Evolutionary conservation across 352 stramenopile species (phyloP), one percentile per base, ranked within the genome.

Genomic region (Phytophthora fragariaefolia): DNA sequence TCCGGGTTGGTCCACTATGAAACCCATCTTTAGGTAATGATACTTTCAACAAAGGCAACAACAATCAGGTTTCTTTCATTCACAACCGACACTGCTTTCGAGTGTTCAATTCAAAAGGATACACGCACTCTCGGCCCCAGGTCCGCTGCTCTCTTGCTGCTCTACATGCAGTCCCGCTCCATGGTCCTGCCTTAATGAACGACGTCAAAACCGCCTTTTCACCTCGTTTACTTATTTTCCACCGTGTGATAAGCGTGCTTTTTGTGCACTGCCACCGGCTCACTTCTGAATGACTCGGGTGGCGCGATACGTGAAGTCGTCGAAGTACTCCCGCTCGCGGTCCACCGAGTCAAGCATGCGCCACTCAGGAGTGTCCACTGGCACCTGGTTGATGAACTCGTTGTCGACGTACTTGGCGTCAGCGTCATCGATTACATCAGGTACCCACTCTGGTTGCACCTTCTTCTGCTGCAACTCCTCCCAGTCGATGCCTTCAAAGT

Each of bases 341-440:
- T 96, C 88, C 36, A 96, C 88, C 27, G 87, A 93, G 65, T 96
- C 88, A 18, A 96, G 79, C 88, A 96, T 96, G 49, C 88, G 85
- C 88, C 88, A 96, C 66, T 96, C 88, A 48, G 88, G 88, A 9
- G 88, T 96, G 58, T 96, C 88, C 57, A 96, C 88, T 1, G 87
- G 84, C 59, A 93, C 80, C 46, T 95, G 84, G 58, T 92, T 93
- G 54, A 93, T 83, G 53, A 96, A 96, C 73, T 96, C 88, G 51
- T 94, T 90, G 74, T 96, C 88, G 24, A 96, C 82, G 56, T 96
- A 96, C 74, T 94, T 93, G 64, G 84, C 87, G 40, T 96, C 88
- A 2, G 83, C 81, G 34, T 94, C 85, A 61, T 94, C 86, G 43
- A 94, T 83, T 58, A 94, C 80, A 43, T 94, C 86, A 0, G 88